These are phyloP conservation scores for Penicillium lagena DNA, from an alignment of 495 filamentous ascomycete genomes.

Conservation along the genomic window DNA sequence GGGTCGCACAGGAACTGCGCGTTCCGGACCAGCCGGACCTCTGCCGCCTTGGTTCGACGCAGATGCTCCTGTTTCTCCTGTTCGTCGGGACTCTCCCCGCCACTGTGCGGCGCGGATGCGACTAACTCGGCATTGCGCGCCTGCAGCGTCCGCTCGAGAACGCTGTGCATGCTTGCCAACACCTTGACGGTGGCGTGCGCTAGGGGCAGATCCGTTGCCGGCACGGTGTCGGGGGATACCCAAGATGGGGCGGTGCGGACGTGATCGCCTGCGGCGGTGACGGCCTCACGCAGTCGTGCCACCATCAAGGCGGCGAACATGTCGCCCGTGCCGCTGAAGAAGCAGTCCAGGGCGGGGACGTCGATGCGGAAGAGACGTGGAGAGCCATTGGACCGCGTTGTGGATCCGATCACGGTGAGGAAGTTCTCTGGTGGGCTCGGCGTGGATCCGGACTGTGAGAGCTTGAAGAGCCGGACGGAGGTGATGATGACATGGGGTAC, in stretches of 20 bases:
- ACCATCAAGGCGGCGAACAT: slow-evolving; percentile 94
- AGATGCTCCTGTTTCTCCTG: slow-evolving; percentile 59
- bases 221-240: slow-evolving; percentile 62
- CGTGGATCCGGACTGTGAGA: slow-evolving; percentile 28
- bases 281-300: slow-evolving; percentile 82
- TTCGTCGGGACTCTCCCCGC: slow-evolving; percentile 32
- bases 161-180: slow-evolving; percentile 84
- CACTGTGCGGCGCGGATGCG: slow-evolving; percentile 9
- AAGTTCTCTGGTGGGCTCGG: slow-evolving; percentile 36
- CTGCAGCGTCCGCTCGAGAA: slow-evolving; percentile 70
- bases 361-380: slow-evolving; percentile 78
- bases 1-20: slow-evolving; percentile 59
- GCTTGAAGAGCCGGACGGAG: slow-evolving; percentile 55
- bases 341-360: slow-evolving; percentile 80
- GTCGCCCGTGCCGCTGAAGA: slow-evolving; percentile 93
- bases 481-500: slow-evolving; percentile 93
- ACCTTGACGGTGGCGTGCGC: slow-evolving; percentile 80
- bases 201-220: slow-evolving; percentile 66
- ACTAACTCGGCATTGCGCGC: slow-evolving; percentile 53
- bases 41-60: slow-evolving; percentile 66
- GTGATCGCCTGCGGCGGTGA: slow-evolving; percentile 30
- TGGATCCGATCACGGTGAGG: slow-evolving; percentile 75
- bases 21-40: slow-evolving; percentile 74
- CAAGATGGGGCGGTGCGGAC: slow-evolving; percentile 52
- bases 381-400: slow-evolving; percentile 49